Percentiles rank a stretch among this genome's conserved stretches.
phyloP scores from a whole-genome alignment of 495 filamentous ascomycete genomes.

The Tuber umbilicatum region DNA sequence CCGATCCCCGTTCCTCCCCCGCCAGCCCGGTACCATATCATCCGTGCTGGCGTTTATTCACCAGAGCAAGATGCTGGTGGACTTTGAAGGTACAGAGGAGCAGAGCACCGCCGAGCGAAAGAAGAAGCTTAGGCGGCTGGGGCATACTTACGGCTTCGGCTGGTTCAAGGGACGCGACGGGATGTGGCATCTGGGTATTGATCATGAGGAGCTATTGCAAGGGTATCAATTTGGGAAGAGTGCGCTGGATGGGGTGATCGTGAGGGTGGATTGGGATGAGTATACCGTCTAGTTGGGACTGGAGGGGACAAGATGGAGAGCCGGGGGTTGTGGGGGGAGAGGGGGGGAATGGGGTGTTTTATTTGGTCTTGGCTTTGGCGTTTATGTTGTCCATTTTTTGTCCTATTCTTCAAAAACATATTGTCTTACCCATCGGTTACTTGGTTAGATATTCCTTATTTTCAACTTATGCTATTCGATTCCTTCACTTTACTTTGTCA shows the following conservation, averaged over 20 bases:
- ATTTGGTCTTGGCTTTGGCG: background rate
- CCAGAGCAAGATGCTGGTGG: slow-evolving; percentile 65
- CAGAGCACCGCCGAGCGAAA: slow-evolving; percentile 54
- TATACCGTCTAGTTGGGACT: background rate
- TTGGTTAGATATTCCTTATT: background rate
- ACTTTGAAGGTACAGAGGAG: slow-evolving; percentile 61
- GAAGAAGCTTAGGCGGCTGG: slow-evolving; percentile 48
- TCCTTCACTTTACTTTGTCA: background rate
- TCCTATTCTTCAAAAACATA: background rate
- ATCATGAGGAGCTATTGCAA: slow-evolving; percentile 59
- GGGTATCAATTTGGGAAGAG: slow-evolving; percentile 52
- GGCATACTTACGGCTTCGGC: slow-evolving; percentile 63
- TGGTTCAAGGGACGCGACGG: slow-evolving; percentile 66
- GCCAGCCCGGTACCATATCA: slow-evolving; percentile 66
- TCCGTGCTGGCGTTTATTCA: slow-evolving; percentile 66
- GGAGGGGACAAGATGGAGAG: background rate
- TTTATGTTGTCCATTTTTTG: background rate
- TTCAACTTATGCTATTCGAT: background rate
- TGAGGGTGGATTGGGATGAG: background rate
- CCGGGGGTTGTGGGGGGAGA: too few species aligned
- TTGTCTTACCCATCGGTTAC: background rate
- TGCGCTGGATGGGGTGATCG: background rate
- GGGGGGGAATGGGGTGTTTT: background rate
- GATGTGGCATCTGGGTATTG: slow-evolving; percentile 60
- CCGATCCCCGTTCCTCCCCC: slow-evolving; percentile 58